phyloP scores from a whole-genome alignment of 306 rosid genomes.

The Corylus avellana region DNA sequence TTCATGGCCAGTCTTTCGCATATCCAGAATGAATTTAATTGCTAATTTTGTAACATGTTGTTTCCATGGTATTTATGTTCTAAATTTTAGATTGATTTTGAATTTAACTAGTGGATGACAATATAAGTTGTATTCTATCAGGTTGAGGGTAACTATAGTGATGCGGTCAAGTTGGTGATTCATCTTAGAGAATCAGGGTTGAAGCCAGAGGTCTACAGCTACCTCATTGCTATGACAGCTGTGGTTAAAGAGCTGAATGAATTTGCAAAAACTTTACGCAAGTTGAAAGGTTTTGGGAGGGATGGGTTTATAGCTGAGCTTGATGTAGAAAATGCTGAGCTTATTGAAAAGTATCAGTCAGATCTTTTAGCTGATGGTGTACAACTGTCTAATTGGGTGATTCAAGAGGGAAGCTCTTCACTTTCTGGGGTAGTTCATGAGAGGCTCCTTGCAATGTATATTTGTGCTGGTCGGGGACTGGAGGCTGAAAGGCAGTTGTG shows the following conservation, averaged over 20 bases:
- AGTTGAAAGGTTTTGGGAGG: constrained; percentile 60
- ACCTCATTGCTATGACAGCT: constrained; percentile 92
- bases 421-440: constrained; percentile 75
- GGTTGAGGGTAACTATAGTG: constrained; percentile 76
- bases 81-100: not conserved
- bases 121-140: constrained; percentile 32
- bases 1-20: not conserved
- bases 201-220: constrained; percentile 90
- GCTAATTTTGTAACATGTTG: not conserved
- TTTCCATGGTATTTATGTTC: not conserved
- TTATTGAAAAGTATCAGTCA: constrained; percentile 70
- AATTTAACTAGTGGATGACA: constrained; percentile 16
- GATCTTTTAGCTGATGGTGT: constrained; percentile 74
- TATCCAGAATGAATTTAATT: not conserved
- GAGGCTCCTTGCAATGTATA: constrained; percentile 94
- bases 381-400: constrained; percentile 73
- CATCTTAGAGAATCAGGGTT: constrained; percentile 79
- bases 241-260: constrained; percentile 92
- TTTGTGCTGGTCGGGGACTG: constrained; percentile 89
- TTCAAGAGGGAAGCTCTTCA: constrained; percentile 59
- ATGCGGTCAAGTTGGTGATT: constrained; percentile 74
- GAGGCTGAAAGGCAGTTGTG: constrained; percentile 94
- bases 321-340: constrained; percentile 55
- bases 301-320: constrained; percentile 59
- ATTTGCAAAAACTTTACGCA: constrained; percentile 77